phyloP scores from a whole-genome alignment of 2,329 filamentous ascomycete species.

The Paraphaeosphaeria sporulosa region DNA sequence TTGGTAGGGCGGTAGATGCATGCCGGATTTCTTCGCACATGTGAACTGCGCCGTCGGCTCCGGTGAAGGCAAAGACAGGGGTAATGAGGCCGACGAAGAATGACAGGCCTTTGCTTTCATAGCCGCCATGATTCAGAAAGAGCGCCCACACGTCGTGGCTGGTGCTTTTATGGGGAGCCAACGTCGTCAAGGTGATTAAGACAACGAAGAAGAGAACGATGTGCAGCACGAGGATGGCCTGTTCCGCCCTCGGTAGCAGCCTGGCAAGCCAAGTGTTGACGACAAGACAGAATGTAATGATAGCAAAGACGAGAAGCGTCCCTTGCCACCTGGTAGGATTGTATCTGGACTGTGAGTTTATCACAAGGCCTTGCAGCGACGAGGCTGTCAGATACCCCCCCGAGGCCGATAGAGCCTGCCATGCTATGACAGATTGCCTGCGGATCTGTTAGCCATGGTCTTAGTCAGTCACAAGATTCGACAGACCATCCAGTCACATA shows the following conservation, averaged over 20 bases:
- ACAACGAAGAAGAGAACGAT: constrained; percentile 57
- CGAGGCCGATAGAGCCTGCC: constrained; percentile 44
- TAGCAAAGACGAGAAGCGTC: constrained; percentile 55
- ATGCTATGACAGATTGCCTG: constrained; percentile 42
- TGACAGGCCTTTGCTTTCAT: constrained; percentile 46
- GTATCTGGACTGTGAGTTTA: constrained; percentile 49
- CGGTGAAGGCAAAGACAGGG: constrained; percentile 30
- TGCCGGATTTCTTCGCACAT: constrained; percentile 26
- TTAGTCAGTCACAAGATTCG: neutral
- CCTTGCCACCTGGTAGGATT: constrained; percentile 54
- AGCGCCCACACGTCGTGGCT: constrained; percentile 50
- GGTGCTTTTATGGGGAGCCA: constrained; percentile 48
- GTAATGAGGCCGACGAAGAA: constrained; percentile 49
- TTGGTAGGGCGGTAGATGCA: constrained; percentile 4
- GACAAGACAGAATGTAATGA: constrained; percentile 44
- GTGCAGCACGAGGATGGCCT: constrained; percentile 54
- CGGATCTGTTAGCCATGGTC: neutral
- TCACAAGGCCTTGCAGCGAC: constrained; percentile 30
- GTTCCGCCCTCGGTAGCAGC: constrained; percentile 54
- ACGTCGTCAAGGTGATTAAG: constrained; percentile 53
- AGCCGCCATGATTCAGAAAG: constrained; percentile 55
- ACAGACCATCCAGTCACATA: neutral
- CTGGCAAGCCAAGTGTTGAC: constrained; percentile 54
- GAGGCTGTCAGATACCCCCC: constrained; percentile 30
- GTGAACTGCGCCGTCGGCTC: neutral